phyloP scores from a whole-genome alignment of 2,329 filamentous ascomycete species.

The Fusarium protoensiforme region DNA sequence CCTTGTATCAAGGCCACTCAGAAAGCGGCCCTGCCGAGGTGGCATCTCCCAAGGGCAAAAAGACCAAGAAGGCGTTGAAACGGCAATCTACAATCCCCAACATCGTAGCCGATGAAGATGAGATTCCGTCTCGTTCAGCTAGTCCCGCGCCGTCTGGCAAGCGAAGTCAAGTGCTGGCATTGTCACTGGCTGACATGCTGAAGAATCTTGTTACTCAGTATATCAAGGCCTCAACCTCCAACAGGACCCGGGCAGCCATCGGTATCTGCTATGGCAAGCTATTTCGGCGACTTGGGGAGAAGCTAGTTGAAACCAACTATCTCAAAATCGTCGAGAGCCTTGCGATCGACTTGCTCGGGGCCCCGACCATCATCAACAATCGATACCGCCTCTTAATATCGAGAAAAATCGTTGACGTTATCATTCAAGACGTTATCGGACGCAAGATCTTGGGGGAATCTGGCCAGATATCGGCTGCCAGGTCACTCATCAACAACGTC shows the following conservation, averaged over 20 bases:
- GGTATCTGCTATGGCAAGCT: constrained; percentile 89
- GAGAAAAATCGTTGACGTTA: constrained; percentile 83
- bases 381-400: constrained; percentile 88
- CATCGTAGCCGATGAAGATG: constrained; percentile 78
- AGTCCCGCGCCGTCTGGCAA: constrained; percentile 77
- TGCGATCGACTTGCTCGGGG: constrained; percentile 81
- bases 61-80: constrained; percentile 70
- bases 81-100: constrained; percentile 69
- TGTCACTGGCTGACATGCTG: constrained; percentile 82
- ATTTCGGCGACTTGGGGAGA: constrained; percentile 81
- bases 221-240: constrained; percentile 79
- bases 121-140: constrained; percentile 72
- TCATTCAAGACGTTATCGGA: constrained; percentile 87
- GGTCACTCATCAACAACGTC: constrained; percentile 84
- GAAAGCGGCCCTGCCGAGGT: constrained; percentile 60
- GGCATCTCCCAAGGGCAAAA: constrained; percentile 72
- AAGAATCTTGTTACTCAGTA: constrained; percentile 85
- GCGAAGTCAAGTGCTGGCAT: constrained; percentile 77
- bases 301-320: constrained; percentile 85
- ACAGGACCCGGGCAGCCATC: constrained; percentile 83
- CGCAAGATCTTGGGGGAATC: constrained; percentile 87
- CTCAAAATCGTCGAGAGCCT: constrained; percentile 83
- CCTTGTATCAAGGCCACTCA: constrained; percentile 81
- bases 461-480: constrained; percentile 85
- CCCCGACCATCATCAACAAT: constrained; percentile 80